Percentiles rank a stretch among this genome's conserved stretches.
phyloP scores from a whole-genome alignment of 768 basidiomycete genomes.

The Lactarius vividus region DNA sequence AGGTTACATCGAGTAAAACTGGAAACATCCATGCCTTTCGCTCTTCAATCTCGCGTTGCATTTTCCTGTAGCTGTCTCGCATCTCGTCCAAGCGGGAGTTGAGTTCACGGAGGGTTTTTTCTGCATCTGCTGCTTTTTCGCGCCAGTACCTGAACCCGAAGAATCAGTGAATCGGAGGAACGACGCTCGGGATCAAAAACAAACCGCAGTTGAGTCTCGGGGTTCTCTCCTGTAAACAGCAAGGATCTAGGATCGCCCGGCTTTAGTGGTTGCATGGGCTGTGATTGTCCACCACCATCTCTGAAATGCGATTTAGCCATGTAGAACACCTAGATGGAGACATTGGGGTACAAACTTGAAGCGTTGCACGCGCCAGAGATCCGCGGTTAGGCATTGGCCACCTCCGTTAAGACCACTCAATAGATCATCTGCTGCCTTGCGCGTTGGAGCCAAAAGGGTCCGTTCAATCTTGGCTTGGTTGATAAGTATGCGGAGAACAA shows the following conservation, averaged over 20 bases:
- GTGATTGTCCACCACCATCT: constrained; percentile 65
- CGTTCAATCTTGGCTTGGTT: constrained; percentile 72
- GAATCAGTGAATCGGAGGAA: background rate
- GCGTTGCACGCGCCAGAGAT: constrained; percentile 59
- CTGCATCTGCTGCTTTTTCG: constrained; percentile 39
- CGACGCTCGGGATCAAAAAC: background rate
- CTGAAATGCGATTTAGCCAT: constrained; percentile 36
- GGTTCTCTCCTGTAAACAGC: constrained; percentile 23
- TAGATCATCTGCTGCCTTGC: constrained; percentile 59
- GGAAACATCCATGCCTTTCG: constrained; percentile 1
- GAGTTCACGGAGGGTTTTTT: constrained; percentile 38
- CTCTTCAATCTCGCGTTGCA: constrained; percentile 31
- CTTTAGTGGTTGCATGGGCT: constrained; percentile 35
- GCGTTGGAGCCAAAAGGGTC: constrained; percentile 59
- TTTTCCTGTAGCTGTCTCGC: constrained; percentile 33
- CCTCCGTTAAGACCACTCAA: constrained; percentile 44
- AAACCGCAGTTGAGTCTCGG: constrained; percentile 25
- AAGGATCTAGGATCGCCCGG: constrained; percentile 34
- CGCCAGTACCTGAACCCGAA: constrained; percentile 44
- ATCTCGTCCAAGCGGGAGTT: constrained; percentile 32
- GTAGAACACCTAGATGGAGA: background rate
- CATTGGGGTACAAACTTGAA: constrained; percentile 50
- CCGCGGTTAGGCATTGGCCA: constrained; percentile 63
- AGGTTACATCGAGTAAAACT: background rate
- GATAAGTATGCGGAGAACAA: constrained; percentile 78